phyloP scores from a whole-genome alignment of 139 green algal genomes.

The Chlamydomonas sphaeroides region DNA sequence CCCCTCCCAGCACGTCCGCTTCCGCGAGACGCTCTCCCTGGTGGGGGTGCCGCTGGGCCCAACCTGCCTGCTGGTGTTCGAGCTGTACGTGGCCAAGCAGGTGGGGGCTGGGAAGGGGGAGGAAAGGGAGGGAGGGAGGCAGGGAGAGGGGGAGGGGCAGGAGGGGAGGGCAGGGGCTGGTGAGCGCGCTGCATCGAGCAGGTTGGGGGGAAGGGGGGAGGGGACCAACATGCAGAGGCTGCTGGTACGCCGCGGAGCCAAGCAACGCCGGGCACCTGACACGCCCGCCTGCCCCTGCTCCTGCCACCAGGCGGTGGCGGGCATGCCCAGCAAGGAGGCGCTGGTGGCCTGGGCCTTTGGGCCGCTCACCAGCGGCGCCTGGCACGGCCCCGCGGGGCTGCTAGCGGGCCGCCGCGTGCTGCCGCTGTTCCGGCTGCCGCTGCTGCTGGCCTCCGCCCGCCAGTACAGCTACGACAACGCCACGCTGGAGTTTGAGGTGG shows the following conservation, averaged over 20 bases:
- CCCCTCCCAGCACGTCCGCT: conserved; percentile 21
- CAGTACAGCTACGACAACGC: conserved; percentile 67
- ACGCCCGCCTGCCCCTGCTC: too few relatives aligned
- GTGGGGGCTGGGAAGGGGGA: not conserved
- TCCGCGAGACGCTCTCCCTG: conserved; percentile 47
- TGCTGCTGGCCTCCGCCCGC: conserved; percentile 59
- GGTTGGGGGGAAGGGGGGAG: too few relatives aligned
- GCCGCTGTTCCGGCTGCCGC: conserved; percentile 64
- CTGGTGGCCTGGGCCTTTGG: conserved; percentile 65
- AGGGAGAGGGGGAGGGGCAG: too few relatives aligned
- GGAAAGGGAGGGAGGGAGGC: not conserved
- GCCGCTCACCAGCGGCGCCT: conserved; percentile 26
- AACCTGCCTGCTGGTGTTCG: conserved; percentile 60
- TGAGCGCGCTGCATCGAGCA: too few relatives aligned
- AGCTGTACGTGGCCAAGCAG: conserved; percentile 59
- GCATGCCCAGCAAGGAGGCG: conserved; percentile 55
- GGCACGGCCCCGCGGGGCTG: conserved; percentile 21
- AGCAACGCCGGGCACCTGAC: too few relatives aligned
- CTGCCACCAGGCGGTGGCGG: conserved; percentile 34
- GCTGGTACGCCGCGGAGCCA: too few relatives aligned
- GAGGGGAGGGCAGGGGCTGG: too few relatives aligned
- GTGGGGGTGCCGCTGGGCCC: conserved; percentile 45
- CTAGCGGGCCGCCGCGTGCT: conserved; percentile 55
- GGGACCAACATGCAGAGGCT: too few relatives aligned
- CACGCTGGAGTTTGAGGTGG: conserved; percentile 55